Evolutionary conservation across 208 protist genomes (phyloP).

Genomic region (Leishmania guyanensis): DNA sequence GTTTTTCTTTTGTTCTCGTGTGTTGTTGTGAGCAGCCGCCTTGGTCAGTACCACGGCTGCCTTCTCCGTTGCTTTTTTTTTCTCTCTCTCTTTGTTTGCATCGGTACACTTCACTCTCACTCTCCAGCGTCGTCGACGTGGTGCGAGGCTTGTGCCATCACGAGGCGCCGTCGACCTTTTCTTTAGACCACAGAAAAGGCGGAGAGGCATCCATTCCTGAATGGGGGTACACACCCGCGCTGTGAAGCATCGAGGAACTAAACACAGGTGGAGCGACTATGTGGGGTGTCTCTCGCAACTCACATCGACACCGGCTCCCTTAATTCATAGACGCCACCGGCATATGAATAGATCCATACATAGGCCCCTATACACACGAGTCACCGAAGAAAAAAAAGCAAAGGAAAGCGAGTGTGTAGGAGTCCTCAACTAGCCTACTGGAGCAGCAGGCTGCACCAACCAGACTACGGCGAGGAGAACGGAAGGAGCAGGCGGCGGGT

Average conservation of each 20-base stretch:
- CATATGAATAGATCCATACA: neutral
- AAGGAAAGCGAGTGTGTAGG: neutral
- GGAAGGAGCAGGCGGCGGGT: neutral
- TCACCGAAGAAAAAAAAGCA: neutral
- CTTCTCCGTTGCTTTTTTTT: neutral
- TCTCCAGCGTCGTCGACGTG: neutral
- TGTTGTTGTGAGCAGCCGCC: neutral
- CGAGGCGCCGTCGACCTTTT: neutral
- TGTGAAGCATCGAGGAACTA: neutral
- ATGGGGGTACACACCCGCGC: neutral
- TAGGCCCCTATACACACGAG: neutral
- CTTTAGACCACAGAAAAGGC: neutral
- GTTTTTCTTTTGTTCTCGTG: neutral
- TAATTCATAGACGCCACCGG: neutral
- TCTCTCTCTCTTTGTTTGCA: neutral
- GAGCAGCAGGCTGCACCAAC: neutral
- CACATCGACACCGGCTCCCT: neutral
- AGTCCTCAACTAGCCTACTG: neutral
- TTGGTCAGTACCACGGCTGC: neutral
- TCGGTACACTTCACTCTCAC: neutral
- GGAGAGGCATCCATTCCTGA: neutral
- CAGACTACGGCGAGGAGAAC: neutral
- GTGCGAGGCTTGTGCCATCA: neutral
- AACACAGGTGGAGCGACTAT: neutral
- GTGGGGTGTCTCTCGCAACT: neutral